A percentile compares a stretch with the other conserved stretches of the same genome.
Conservation (phyloP, 1,139 yeast species). For the Torulaspora globosa region DNA sequence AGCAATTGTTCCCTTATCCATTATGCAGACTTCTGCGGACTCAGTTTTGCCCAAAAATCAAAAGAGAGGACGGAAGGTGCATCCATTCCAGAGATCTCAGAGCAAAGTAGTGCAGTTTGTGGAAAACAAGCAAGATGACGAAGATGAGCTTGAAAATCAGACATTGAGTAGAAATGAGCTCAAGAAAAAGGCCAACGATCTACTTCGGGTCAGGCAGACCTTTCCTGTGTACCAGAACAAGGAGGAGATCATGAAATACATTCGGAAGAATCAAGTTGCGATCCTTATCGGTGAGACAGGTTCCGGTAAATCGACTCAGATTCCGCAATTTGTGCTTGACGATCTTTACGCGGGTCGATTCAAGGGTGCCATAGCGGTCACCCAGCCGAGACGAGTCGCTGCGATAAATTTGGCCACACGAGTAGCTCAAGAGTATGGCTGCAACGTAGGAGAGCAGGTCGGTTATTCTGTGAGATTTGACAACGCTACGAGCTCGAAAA, state of each 20-base stretch:
- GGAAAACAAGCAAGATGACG: neutral
- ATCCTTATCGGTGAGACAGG: conserved; percentile 95
- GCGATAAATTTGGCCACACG: conserved; percentile 92
- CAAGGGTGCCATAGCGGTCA: conserved; percentile 69
- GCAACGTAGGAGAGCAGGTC: conserved; percentile 71
- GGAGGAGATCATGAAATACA: conserved; percentile 54
- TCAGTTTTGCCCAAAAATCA: neutral
- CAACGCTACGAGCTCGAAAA: conserved; percentile 48
- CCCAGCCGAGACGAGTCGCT: conserved; percentile 97
- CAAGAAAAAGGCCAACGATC: conserved; percentile 41
- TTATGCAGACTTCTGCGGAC: neutral
- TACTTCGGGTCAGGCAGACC: conserved; percentile 51
- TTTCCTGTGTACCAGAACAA: conserved; percentile 77
- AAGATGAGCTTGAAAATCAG: neutral
- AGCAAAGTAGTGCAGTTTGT: conserved; percentile 3
- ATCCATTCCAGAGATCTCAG: conserved; percentile 4
- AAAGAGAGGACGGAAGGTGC: neutral
- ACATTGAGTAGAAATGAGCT: neutral
- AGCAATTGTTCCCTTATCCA: neutral
- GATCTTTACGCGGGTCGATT: conserved; percentile 25
- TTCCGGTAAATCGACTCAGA: conserved; percentile 96
- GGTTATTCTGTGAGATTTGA: conserved; percentile 93
- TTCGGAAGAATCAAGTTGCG: conserved; percentile 59
- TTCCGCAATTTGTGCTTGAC: conserved; percentile 80
- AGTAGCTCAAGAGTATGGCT: conserved; percentile 85